Evolutionary conservation across 225 moss, liverwort and hornwort genomes (phyloP).

Genomic region (Polytrichum formosum): DNA sequence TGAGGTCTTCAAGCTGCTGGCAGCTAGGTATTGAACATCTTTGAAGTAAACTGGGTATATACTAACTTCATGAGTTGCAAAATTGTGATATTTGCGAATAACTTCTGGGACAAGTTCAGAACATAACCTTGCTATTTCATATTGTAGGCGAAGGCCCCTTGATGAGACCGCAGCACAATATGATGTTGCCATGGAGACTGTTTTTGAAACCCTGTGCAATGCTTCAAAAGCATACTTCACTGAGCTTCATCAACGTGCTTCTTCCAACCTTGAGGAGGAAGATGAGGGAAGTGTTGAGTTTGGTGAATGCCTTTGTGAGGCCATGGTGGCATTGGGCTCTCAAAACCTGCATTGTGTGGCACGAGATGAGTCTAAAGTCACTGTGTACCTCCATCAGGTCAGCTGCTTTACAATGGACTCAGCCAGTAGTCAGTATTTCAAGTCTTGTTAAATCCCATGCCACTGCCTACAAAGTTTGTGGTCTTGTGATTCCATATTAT

Average conservation of each 20-base stretch:
- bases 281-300: slow-evolving; percentile 66
- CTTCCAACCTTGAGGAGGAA: slow-evolving; percentile 30
- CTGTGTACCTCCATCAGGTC: slow-evolving; percentile 73
- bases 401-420: not conserved
- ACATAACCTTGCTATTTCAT: not conserved
- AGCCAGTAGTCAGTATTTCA: too few relatives aligned
- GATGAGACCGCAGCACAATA: slow-evolving; percentile 70
- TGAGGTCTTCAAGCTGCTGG: slow-evolving; percentile 84
- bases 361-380: slow-evolving; percentile 62
- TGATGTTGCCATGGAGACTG: slow-evolving; percentile 66
- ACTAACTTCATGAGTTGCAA: not conserved
- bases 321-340: slow-evolving; percentile 90
- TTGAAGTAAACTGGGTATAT: not conserved
- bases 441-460: too few relatives aligned
- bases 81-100: not conserved
- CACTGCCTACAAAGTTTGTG: too few relatives aligned
- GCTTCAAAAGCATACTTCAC: slow-evolving; percentile 68
- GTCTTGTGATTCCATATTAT: too few relatives aligned
- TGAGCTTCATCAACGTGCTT: slow-evolving; percentile 45
- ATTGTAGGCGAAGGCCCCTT: slow-evolving; percentile 72
- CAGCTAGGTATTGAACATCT: slow-evolving; percentile 53
- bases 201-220: slow-evolving; percentile 75
- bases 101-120: not conserved
- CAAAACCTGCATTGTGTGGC: slow-evolving; percentile 85
- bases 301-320: slow-evolving; percentile 91